Evolutionary conservation across 2,329 filamentous ascomycete genomes (phyloP).

Genomic region (Akanthomyces dipterigenus): DNA sequence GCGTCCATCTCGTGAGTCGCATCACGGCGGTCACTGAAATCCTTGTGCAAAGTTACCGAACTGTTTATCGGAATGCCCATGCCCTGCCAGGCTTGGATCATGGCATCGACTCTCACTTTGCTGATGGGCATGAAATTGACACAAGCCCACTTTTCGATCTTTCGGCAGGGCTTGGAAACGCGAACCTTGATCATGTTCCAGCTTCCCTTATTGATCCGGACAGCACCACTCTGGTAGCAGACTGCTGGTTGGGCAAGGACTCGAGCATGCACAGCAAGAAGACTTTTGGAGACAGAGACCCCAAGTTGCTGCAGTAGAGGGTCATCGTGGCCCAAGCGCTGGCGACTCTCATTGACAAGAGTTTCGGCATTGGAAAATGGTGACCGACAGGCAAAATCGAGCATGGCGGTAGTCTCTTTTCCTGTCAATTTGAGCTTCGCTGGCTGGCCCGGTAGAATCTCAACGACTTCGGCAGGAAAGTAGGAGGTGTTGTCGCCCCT

Average conservation of each 20-base stretch:
- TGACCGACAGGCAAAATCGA: conserved; percentile 61
- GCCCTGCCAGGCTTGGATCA: conserved; percentile 8
- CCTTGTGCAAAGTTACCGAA: conserved; percentile 8
- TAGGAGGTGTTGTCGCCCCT: conserved; percentile 50
- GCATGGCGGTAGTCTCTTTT: conserved; percentile 61
- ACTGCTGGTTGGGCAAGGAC: conserved; percentile 57
- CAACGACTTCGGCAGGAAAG: conserved; percentile 59
- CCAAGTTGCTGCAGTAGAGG: conserved; percentile 51
- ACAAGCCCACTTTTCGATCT: conserved; percentile 45
- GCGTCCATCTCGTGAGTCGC: conserved; percentile 18
- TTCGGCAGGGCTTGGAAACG: conserved; percentile 44
- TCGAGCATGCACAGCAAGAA: conserved; percentile 68
- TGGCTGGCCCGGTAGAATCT: conserved; percentile 57
- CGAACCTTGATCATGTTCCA: conserved; percentile 63
- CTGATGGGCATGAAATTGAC: conserved; percentile 33
- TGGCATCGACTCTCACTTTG: conserved; percentile 25
- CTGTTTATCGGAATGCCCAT: conserved; percentile 34
- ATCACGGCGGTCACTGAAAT: conserved; percentile 8
- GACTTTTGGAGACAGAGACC: conserved; percentile 49
- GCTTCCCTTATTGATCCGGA: conserved; percentile 42
- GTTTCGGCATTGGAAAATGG: conserved; percentile 62
- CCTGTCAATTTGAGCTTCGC: conserved; percentile 52
- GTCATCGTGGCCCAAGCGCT: conserved; percentile 50
- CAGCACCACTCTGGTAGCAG: conserved; percentile 40
- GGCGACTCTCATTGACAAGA: conserved; percentile 51